phyloP scores from a whole-genome alignment of 257 asterid genomes.

The Fraxinus anomala region DNA sequence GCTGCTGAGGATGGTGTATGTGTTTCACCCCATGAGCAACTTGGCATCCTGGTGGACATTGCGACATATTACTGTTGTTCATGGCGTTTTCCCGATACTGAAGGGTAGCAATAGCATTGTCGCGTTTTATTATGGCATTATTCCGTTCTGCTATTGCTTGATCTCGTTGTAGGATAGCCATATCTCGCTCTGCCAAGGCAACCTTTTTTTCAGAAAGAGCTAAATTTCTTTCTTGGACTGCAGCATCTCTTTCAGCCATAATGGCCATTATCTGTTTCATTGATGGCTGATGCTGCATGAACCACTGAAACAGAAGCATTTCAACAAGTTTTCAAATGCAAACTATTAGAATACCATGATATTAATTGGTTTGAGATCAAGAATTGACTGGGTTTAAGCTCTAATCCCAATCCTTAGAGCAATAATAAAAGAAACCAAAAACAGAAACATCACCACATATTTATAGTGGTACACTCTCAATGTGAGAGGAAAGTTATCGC shows the following conservation, averaged over 20 bases:
- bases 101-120: constrained; percentile 82
- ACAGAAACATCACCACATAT: background rate
- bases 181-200: constrained; percentile 87
- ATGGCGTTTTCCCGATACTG: constrained; percentile 65
- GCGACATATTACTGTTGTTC: constrained; percentile 46
- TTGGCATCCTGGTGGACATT: constrained; percentile 78
- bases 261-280: constrained; percentile 95
- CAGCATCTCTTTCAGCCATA: constrained; percentile 97
- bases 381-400: background rate
- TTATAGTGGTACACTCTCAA: background rate
- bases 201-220: constrained; percentile 89
- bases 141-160: constrained; percentile 83
- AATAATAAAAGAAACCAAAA: background rate
- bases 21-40: constrained; percentile 73
- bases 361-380: background rate
- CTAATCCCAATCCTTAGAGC: background rate
- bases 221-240: constrained; percentile 84
- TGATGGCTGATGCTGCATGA: constrained; percentile 93
- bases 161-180: constrained; percentile 87
- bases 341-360: background rate
- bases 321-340: background rate
- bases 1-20: constrained; percentile 78
- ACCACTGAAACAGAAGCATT: constrained; percentile 61
- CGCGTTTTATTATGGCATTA: constrained; percentile 81
- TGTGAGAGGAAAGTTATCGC: background rate